Base-by-base conservation (phyloP, 108 stramenopile species). In the Fragilaria crotonensis region DNA sequence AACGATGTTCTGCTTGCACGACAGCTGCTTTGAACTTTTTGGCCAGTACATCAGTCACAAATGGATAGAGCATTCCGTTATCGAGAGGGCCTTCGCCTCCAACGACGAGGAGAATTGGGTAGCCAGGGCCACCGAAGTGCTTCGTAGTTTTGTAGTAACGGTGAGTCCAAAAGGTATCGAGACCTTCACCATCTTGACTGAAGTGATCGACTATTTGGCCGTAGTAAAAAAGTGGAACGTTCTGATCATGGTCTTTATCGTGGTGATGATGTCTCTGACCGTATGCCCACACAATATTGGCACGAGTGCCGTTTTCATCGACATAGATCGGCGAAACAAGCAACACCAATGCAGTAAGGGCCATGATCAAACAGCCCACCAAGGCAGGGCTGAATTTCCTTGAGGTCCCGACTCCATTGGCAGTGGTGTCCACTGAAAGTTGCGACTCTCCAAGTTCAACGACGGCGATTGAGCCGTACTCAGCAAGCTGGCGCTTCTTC, bases 1-100 rank as follows among this genome's bases (percentile, higher is more conserved):
- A 91, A 0, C 89, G 80, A 66, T 91, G 89, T 46, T 91, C 89
- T 22, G 85, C 77, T 48, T 82, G 61, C 17, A 91, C 32, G 3
- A 85, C 80, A 22, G 68, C 77, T 3, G 84, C 89, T 3, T 72
- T 67, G 55, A 85, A 87, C 27, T 73, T 49, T 25, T 73, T 70
- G 28, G 89, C 85, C 57, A 86, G 60, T 45, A 65, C 55, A 25
- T 83, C 55, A 5, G 54, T 63, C 1, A 91, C 70, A 57, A 82
- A 87, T 0, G 89, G 85, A 64, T 86, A 86, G 5, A 82, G 64
- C 22, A 83, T 56, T 0, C 45, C 28, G 1, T 23, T n/a, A 29
- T 76, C 72, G 3, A 85, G 18, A 22, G 74, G 58, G 5, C 74
- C 83, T 75, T 90, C 84, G 5, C 89, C 89, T 32, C 89, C 84